These are phyloP conservation scores for Pythium volutum DNA, from an alignment of 352 stramenopile genomes.

Conservation along the genomic window DNA sequence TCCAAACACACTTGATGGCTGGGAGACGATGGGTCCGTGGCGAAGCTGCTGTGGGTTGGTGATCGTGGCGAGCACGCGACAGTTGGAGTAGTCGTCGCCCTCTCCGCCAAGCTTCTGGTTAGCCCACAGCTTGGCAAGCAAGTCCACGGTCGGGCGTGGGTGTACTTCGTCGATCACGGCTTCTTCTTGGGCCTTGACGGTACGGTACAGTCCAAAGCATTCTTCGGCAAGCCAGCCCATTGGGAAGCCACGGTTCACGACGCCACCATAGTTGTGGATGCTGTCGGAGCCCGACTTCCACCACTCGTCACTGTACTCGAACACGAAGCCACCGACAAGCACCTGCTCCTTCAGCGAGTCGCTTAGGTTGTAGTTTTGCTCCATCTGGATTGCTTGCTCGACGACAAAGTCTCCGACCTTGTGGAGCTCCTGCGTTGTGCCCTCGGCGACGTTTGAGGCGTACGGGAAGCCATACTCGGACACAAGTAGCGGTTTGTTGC, in stretches of 20 bases:
- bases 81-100: slow-evolving; percentile 35
- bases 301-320: slow-evolving; percentile 80
- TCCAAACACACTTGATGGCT: slow-evolving; percentile 6
- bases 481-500: slow-evolving; percentile 46
- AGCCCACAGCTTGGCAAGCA: slow-evolving; percentile 48
- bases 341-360: slow-evolving; percentile 50
- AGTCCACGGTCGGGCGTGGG: slow-evolving; percentile 46
- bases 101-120: slow-evolving; percentile 35
- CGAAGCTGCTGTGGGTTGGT: slow-evolving; percentile 4
- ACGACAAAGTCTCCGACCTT: slow-evolving; percentile 40
- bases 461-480: slow-evolving; percentile 70
- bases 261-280: slow-evolving; percentile 48
- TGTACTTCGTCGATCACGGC: slow-evolving; percentile 25
- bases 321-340: slow-evolving; percentile 64
- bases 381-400: slow-evolving; percentile 48
- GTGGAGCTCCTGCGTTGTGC: slow-evolving; percentile 37
- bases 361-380: slow-evolving; percentile 48
- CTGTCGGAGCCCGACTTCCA: slow-evolving; percentile 57
- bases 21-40: neutral
- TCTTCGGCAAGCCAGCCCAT: slow-evolving; percentile 65
- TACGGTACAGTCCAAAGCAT: slow-evolving; percentile 52
- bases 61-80: slow-evolving; percentile 3
- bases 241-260: slow-evolving; percentile 49
- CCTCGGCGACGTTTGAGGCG: slow-evolving; percentile 40
- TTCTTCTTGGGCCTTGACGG: slow-evolving; percentile 6